Evolutionary conservation across 805 yeast species (phyloP), one percentile per base, ranked within the genome.

Genomic region (Cyberlindnera mississippiensis): DNA sequence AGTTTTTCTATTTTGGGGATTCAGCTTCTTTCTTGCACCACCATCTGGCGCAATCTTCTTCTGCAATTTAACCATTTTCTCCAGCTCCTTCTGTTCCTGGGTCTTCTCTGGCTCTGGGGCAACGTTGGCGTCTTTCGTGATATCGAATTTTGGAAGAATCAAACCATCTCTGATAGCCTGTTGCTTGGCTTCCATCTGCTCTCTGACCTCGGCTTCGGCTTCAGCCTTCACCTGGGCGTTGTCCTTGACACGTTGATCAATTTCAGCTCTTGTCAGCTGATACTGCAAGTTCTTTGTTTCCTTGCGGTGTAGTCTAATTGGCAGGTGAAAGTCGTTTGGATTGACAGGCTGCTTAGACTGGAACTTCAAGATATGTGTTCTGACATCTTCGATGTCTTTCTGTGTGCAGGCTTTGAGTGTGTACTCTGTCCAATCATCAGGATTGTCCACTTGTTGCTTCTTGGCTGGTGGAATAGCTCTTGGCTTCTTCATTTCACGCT

Each of bases 21-120:
- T 75, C 44, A 78, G 75, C 33, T 73, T 72, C 53, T 75, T 79
- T 48, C 93, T 71, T 2, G 93, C 95, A 19, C 93, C 93, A 16
- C 95, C 96, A 61, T 87, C 96, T 2, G 96, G 96, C 0, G 96
- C 96, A 33, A 88, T 88, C 47, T 80, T 79, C n/a, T 83, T 73
- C 64, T 64, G 55, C 27, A 66, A 68, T 42, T 66, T 53, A 12
- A 48, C 52, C 46, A 48, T 48, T 31, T 60, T 62, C 31, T 64
- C 70, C 28, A 61, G 57, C 24, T 56, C 52, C 46, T 67, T 67
- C 39, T 63, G 68, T 42, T 64, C 70, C 45, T 66, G 69, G 34
- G 62, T 49, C 41, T 61, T 59, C 10, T 46, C 53, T 15, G 56
- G 58, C 14, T 50, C 64, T 7, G 68, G 65, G 3, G 62, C 64